phyloP scores from a whole-genome alignment of 2,329 filamentous ascomycete genomes.

The Rutstroemia sp. region DNA sequence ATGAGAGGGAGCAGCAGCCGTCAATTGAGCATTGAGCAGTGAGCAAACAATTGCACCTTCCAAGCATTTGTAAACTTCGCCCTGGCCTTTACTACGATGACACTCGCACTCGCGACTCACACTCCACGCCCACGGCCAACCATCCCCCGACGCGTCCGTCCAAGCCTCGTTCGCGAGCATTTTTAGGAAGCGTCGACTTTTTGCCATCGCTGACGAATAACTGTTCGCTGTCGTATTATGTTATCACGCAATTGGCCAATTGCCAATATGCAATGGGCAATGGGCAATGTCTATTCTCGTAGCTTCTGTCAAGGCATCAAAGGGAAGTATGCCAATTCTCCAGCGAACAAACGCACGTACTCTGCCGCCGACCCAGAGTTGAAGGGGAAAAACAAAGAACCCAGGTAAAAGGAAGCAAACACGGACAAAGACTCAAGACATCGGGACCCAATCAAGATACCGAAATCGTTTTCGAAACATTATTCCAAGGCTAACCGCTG shows the following conservation, averaged over 20 bases:
- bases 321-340: background rate
- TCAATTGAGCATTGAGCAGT: no score
- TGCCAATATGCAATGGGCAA: background rate
- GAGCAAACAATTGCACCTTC: no score
- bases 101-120: background rate
- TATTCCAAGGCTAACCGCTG: slow-evolving; percentile 1
- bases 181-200: background rate
- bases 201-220: slow-evolving; percentile 2
- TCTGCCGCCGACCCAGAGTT: background rate
- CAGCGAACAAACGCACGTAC: background rate
- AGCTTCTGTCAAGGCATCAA: background rate
- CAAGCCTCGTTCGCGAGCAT: background rate
- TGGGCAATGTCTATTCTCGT: background rate
- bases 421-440: background rate
- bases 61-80: background rate
- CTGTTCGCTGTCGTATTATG: background rate
- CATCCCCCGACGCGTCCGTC: no score
- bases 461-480: background rate
- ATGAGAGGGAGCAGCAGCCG: background rate
- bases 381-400: background rate
- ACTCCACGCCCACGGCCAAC: no score
- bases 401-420: background rate
- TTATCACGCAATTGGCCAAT: slow-evolving; percentile 1
- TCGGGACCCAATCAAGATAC: background rate
- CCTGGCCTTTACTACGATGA: background rate